Conservation (phyloP, 2,329 filamentous ascomycete species). For the Colletotrichum navitas region DNA sequence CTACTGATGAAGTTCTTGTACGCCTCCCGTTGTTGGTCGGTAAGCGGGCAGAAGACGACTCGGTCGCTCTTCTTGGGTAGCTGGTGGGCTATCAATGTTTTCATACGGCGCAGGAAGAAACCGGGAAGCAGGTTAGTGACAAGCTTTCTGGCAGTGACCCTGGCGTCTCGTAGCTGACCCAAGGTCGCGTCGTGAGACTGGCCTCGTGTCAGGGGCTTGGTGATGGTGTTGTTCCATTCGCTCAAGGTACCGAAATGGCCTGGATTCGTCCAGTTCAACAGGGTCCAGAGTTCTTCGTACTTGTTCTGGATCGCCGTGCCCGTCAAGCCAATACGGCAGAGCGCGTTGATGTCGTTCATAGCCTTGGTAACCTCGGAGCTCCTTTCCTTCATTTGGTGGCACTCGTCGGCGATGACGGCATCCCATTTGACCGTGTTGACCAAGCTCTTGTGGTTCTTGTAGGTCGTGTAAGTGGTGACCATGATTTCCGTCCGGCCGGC, state of each 20-base stretch:
- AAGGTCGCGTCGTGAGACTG: conserved; percentile 93
- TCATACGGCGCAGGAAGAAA: conserved; percentile 94
- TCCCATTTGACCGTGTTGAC: conserved; percentile 94
- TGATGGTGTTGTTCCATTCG: conserved; percentile 85
- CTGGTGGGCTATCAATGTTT: conserved; percentile 90
- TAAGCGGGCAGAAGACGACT: conserved; percentile 95
- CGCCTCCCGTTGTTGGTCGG: conserved; percentile 81
- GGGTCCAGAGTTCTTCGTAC: conserved; percentile 96
- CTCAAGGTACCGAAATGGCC: conserved; percentile 73
- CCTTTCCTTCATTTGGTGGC: conserved; percentile 87
- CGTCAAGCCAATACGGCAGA: conserved; percentile 93
- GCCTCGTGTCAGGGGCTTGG: conserved; percentile 83
- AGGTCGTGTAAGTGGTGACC: conserved; percentile 94
- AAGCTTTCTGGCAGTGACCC: conserved; percentile 85
- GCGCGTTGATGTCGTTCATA: conserved; percentile 90
- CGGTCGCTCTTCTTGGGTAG: conserved; percentile 94
- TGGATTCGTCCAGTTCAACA: conserved; percentile 96
- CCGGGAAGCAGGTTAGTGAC: conserved; percentile 88
- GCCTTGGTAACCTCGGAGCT: conserved; percentile 82
- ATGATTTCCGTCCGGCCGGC: conserved; percentile 88
- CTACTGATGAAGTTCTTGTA: conserved; percentile 87
- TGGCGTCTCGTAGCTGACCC: conserved; percentile 82
- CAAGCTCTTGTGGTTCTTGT: conserved; percentile 78
- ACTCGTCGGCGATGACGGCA: conserved; percentile 93
- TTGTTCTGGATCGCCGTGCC: conserved; percentile 98